Base-by-base conservation (phyloP, 2,329 filamentous ascomycete species). In the Neocucurbitaria cava region DNA sequence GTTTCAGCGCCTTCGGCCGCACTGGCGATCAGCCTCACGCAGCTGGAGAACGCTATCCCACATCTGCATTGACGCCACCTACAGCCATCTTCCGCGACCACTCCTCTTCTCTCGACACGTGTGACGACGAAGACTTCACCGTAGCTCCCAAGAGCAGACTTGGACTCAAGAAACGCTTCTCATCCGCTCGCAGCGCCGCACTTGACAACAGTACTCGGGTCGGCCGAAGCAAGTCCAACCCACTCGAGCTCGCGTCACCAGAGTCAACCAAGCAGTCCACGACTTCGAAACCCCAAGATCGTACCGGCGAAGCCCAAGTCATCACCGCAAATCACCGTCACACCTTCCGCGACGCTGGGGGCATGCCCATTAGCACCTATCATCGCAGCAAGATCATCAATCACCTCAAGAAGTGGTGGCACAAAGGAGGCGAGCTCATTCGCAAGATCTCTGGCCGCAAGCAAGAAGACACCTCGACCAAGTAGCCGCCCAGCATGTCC, bases 41-140 rank as follows among this genome's bases (percentile, higher is more conserved):
- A 46, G 75, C 76, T 24, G 80, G 80, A 36, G 80, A 82, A 52
- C 78, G 80, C 23, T 82, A 82, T 61, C 80, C 80, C 23, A 80
- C 77, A 9, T 79, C 77, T 46, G 76, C 75, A 42, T 68, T 81
- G 28, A 77, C 73, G 17, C 77, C 79, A 39, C 80, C 80, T 10
- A 62, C 69, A 28, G 60, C 61, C 17, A 64, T 67, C 56, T 64
- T 67, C 52, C 54, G 62, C 24, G 65, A 69, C 28, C 55, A 68
- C 43, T 59, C 68, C 39, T 66, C 66, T 35, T 41, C 54, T 17
- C 67, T 62, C 17, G 63, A 70, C 33, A 64, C 52, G 5, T 70
- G 65, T 38, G 69, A 72, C 56, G 70, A 71, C 54, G 69, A 71
- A 18, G 54, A 65, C 30, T 62, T 54, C 28, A 59, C 49, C 4